phyloP scores from a whole-genome alignment of 352 stramenopile genomes.

The Halophytophthora batemanensis region DNA sequence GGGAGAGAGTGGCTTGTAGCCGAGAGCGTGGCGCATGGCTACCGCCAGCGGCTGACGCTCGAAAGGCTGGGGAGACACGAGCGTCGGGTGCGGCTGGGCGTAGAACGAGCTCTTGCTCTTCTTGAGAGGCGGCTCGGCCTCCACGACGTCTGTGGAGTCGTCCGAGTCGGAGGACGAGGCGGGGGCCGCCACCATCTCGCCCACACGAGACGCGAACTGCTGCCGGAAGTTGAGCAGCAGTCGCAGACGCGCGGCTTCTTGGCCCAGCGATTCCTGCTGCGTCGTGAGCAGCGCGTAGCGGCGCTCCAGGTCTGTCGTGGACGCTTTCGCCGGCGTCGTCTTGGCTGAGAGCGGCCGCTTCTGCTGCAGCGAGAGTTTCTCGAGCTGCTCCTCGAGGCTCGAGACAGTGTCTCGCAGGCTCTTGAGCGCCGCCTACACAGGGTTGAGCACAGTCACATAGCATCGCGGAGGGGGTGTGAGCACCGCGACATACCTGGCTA shows the following conservation, averaged over 20 bases:
- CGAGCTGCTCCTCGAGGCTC: constrained; percentile 47
- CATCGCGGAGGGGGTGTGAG: constrained; percentile 1
- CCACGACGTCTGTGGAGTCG: constrained; percentile 33
- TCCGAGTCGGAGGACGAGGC: constrained; percentile 25
- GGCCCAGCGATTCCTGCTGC: constrained; percentile 39
- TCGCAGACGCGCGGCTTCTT: constrained; percentile 39
- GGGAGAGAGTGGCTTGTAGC: constrained; percentile 38
- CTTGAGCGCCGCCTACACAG: constrained; percentile 41
- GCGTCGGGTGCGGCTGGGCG: constrained; percentile 29
- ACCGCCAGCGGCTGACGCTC: constrained; percentile 25
- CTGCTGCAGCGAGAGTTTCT: constrained; percentile 32
- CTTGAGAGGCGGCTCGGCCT: constrained; percentile 13
- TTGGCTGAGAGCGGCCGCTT: constrained; percentile 3
- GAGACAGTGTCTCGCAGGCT: constrained; percentile 49
- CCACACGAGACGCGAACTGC: constrained; percentile 37
- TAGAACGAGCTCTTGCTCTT: constrained; percentile 26
- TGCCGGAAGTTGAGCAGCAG: constrained; percentile 39
- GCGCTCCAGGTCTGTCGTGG: constrained; percentile 28
- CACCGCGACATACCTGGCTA: too few species aligned
- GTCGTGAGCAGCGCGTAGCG: constrained; percentile 32
- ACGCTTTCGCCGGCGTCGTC: not conserved
- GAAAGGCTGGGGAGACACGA: constrained; percentile 21
- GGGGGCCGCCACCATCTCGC: constrained; percentile 13
- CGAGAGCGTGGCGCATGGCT: constrained; percentile 40
- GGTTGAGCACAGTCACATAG: not conserved